Base-by-base conservation (phyloP, 208 protist species). In the Leptomonas pyrrhocoris region DNA sequence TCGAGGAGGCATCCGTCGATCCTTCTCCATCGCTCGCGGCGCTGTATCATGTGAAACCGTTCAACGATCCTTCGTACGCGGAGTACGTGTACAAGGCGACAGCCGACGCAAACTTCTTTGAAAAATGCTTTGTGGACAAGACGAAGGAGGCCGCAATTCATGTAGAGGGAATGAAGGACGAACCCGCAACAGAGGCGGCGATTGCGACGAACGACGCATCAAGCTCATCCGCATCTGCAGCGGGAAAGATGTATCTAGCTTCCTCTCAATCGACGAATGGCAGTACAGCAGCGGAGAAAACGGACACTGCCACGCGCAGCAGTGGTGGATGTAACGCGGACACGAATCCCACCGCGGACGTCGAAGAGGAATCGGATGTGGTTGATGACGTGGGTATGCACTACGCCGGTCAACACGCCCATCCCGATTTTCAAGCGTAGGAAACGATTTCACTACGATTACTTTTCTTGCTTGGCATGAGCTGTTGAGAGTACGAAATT, bases 21-120 rank as follows among this genome's bases (percentile, higher is more conserved):
- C 56, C 76, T 2, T 85, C 86, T 0, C 55, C 68, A 4, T 92
- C 89, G 4, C 81, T 96, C 30, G 42, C 74, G 42, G 16, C 72
- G 2, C 62, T 53, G 48, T 96, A 96, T 55, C 79, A 89, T 60
- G 34, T 38, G 7, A 50, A 71, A 19, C 91, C 91, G 2, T 79
- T 81, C 45, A 89, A 94, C 58, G 73, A 86, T 64, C 45, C 56
- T 12, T 42, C 66, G 21, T 96, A 96, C 73, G 86, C 86, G 12
- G 83, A 90, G 65, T 96, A 96, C 50, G 85, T 94, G 23, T 94
- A 91, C 79, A 60, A 63, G 36, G 83, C 77, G 15, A 92, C 91
- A 18, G 86, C 91, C 0, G 91, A 96, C 59, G 83, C 75, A 2
- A 94, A 94, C 55, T 88, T 87, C 11, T 94, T 94, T 79, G 91